phyloP scores from a whole-genome alignment of 176 grass and related monocot genomes.

The Eragrostis nindensis region DNA sequence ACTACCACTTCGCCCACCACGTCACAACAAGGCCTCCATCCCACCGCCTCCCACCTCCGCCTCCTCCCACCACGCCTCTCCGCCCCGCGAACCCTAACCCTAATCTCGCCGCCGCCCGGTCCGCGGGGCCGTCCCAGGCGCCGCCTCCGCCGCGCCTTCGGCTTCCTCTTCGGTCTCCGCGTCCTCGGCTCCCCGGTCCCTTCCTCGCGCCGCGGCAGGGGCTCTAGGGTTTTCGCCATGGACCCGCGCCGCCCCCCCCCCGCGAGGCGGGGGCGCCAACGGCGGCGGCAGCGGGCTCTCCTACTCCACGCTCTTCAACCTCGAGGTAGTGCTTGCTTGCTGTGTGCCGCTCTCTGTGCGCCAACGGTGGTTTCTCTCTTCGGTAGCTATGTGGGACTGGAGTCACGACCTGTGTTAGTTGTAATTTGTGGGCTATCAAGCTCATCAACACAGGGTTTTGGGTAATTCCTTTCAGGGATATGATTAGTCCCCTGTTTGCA shows the following conservation, averaged over 20 bases:
- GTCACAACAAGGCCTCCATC: slow-evolving; percentile 42
- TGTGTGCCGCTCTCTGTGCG: background rate
- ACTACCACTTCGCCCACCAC: slow-evolving; percentile 47
- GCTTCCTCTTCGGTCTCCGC: background rate
- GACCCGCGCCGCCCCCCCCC: slow-evolving; percentile 66
- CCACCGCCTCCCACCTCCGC: slow-evolving; percentile 45
- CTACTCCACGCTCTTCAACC: slow-evolving; percentile 87
- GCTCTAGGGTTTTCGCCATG: slow-evolving; percentile 70
- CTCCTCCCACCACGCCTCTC: background rate
- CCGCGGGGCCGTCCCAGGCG: background rate
- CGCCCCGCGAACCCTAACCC: slow-evolving; percentile 62
- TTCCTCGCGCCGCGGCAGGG: slow-evolving; percentile 20
- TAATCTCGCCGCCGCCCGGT: slow-evolving; percentile 39
- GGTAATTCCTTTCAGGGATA: background rate
- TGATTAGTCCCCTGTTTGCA: background rate
- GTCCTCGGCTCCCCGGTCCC: background rate
- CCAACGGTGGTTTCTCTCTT: background rate
- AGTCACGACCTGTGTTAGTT: background rate
- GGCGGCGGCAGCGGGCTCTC: slow-evolving; percentile 59
- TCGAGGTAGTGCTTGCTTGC: slow-evolving; percentile 57
- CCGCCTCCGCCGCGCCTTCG: background rate
- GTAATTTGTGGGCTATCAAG: background rate
- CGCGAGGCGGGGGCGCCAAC: slow-evolving; percentile 61
- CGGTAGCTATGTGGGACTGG: background rate
- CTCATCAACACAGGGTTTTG: slow-evolving; percentile 20